Evolutionary conservation across 2,329 filamentous ascomycete genomes (phyloP), one percentile per base, ranked within the genome.

Genomic region (Mollisia scopiformis): DNA sequence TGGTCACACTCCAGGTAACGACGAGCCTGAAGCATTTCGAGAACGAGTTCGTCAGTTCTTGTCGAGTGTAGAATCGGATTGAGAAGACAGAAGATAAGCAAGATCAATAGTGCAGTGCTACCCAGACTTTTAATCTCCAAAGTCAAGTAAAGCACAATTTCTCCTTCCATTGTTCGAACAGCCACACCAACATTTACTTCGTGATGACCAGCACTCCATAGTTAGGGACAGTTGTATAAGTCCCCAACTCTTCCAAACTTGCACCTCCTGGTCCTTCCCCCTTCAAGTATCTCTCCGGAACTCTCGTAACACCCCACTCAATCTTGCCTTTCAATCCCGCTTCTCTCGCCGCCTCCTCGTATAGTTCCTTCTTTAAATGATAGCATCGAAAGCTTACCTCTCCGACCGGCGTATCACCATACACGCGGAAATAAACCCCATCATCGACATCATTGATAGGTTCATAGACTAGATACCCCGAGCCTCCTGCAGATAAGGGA

Each of bases 341-440:
- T 16, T 67, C 66, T 35, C 67, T 66, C 14, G 73, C 72, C 14
- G 68, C 70, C 33, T 65, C 58, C 58, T 74, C 69, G 54, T 72
- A 73, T 2, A 73, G 41, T 30, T 64, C 67, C 62, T 68, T 69
- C 50, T 58, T 66, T 54, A 75, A 61, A 63, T 73, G 70, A 49
- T 68, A 74, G 46, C 62, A 67, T 13, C 65, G 57, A 52, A 74
- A 73, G 19, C 61, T 57, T 14, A 75, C 46, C 4, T 68, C 59
- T 31, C 62, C 68, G 7, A 62, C 57, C 10, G 61, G 61, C 21
- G 66, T 68, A 3, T 63, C 60, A 11, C 55, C 65, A 52, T 62
- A 49, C 41, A 65, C 57, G 2, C 57, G 63, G 6, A 65, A 58
- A 51, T 49, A 54, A 46, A 69, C 43, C 50, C 68, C 69, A 57